phyloP scores from a whole-genome alignment of 139 green algal genomes.

The Tetradesmus obliquus region DNA sequence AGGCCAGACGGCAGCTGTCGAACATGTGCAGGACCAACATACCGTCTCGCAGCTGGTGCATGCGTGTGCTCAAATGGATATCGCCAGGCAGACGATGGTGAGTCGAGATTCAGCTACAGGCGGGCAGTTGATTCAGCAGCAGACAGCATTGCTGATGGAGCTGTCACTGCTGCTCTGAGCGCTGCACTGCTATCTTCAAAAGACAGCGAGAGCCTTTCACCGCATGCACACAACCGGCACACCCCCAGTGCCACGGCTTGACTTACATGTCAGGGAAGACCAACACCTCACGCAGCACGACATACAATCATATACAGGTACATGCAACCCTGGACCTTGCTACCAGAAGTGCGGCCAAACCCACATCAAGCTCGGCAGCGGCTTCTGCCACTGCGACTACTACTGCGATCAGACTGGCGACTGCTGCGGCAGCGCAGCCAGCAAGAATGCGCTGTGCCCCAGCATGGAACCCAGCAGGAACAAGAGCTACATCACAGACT shows the following conservation, averaged over 20 bases:
- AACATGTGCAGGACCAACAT: neutral
- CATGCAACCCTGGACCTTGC: slow-evolving; percentile 12
- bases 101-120: neutral
- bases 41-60: neutral
- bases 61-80: neutral
- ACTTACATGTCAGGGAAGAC: too few species aligned
- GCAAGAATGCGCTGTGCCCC: slow-evolving; percentile 24
- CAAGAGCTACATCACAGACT: neutral
- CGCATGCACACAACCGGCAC: too few species aligned
- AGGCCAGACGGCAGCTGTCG: neutral
- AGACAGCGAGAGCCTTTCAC: too few species aligned
- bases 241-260: too few species aligned
- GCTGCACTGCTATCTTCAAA: too few species aligned
- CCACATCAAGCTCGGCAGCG: neutral
- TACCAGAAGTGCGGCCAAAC: slow-evolving; percentile 23
- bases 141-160: neutral
- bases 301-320: neutral
- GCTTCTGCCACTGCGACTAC: slow-evolving; percentile 35
- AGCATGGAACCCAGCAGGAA: neutral
- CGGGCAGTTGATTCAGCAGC: too few species aligned
- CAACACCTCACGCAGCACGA: neutral
- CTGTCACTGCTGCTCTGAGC: neutral
- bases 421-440: slow-evolving; percentile 29
- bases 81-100: neutral
- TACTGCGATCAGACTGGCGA: neutral